Evolutionary conservation across 2,329 filamentous ascomycete genomes (phyloP).

Genomic region (Paecilomyces sp.): DNA sequence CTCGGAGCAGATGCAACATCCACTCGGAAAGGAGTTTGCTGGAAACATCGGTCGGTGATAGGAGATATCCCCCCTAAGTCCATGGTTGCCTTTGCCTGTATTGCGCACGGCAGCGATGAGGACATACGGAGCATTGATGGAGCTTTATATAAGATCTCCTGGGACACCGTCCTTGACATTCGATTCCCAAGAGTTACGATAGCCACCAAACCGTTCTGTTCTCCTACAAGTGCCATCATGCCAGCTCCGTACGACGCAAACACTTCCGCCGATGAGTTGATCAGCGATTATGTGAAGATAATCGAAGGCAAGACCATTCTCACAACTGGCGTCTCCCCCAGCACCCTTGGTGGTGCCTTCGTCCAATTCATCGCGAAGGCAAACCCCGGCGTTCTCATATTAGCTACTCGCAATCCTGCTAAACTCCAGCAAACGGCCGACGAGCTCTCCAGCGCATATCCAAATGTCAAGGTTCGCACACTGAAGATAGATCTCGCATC

Average conservation of each 20-base stretch:
- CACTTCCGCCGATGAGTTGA: slow-evolving; percentile 14
- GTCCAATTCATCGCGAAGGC: slow-evolving; percentile 27
- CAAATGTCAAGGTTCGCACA: slow-evolving; percentile 14
- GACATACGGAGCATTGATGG: neutral
- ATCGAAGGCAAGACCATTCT: slow-evolving; percentile 28
- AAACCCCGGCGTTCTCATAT: slow-evolving; percentile 27
- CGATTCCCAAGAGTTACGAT: neutral
- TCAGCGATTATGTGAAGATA: slow-evolving; percentile 8
- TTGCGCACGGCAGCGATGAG: neutral
- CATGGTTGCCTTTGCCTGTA: neutral
- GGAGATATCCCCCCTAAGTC: neutral
- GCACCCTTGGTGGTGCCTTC: slow-evolving; percentile 29
- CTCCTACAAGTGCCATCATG: neutral
- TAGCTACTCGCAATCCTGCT: slow-evolving; percentile 29
- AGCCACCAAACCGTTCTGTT: neutral
- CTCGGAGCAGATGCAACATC: neutral
- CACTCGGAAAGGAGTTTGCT: neutral
- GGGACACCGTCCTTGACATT: neutral
- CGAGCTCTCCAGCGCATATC: slow-evolving; percentile 11
- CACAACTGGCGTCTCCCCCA: slow-evolving; percentile 34
- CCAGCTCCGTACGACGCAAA: neutral
- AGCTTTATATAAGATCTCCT: neutral
- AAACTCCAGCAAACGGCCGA: slow-evolving; percentile 26
- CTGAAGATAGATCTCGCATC: slow-evolving; percentile 29
- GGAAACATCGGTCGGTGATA: neutral